phyloP scores from a whole-genome alignment of 345 rosid species.

The Salix exigua region DNA sequence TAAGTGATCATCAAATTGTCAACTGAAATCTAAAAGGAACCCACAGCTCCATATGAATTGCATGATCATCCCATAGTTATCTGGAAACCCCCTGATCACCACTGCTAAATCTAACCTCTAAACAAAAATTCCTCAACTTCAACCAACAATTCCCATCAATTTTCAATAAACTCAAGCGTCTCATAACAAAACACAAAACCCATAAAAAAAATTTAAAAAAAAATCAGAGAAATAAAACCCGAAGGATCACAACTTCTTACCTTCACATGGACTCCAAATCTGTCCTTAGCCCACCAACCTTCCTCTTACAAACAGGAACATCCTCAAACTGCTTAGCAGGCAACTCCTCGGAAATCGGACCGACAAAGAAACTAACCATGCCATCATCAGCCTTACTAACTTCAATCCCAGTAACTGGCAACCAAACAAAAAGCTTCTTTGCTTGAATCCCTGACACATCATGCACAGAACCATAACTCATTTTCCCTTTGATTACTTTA shows the following conservation, averaged over 20 bases:
- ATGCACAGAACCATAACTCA: conserved; percentile 54
- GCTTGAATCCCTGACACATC: conserved; percentile 64
- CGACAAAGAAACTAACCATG: conserved; percentile 66
- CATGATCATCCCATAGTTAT: neutral
- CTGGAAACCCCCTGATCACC: neutral
- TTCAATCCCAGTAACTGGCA: conserved; percentile 56
- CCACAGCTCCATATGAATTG: neutral
- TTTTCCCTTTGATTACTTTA: conserved; percentile 47
- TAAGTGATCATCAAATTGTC: neutral
- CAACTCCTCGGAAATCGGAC: conserved; percentile 56
- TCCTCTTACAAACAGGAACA: conserved; percentile 52
- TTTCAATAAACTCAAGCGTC: neutral
- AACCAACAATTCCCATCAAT: neutral
- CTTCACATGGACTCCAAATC: conserved; percentile 31
- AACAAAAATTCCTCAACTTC: too few relatives aligned
- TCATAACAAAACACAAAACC: neutral
- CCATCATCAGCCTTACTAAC: conserved; percentile 25
- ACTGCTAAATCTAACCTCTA: too few relatives aligned
- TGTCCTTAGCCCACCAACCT: conserved; percentile 16
- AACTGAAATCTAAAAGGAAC: neutral
- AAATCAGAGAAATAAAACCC: neutral
- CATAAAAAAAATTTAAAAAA: neutral
- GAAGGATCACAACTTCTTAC: neutral
- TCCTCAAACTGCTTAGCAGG: conserved; percentile 54
- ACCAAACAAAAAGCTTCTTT: conserved; percentile 61